Evolutionary conservation across 129 eudicot species (phyloP).

Genomic region (Scalesia atractyloides): DNA sequence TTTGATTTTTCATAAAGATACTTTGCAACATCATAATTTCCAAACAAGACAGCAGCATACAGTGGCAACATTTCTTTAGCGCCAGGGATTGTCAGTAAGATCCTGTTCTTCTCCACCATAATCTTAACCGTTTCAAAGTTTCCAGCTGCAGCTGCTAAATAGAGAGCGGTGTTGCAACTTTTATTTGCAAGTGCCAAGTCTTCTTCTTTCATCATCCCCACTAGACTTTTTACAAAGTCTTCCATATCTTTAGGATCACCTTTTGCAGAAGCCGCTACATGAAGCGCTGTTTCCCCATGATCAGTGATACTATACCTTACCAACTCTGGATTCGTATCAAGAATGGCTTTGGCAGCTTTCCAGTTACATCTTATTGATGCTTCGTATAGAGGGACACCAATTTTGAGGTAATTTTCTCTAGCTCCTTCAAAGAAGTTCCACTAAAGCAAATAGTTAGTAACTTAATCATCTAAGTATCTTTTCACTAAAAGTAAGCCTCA

Average conservation of each 20-base stretch:
- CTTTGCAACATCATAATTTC: neutral
- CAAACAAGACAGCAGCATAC: conserved; percentile 3
- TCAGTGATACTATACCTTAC: conserved; percentile 28
- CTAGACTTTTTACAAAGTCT: neutral
- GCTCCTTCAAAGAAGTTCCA: neutral
- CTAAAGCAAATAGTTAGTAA: neutral
- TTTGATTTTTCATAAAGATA: neutral
- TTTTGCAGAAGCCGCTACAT: conserved; percentile 41
- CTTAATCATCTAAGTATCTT: neutral
- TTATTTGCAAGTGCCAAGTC: neutral
- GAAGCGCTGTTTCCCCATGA: conserved; percentile 46
- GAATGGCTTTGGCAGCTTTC: conserved; percentile 37
- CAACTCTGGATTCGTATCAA: neutral
- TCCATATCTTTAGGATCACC: neutral
- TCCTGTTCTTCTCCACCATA: neutral
- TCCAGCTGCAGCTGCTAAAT: conserved; percentile 10
- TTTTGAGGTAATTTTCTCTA: conserved; percentile 4
- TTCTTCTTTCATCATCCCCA: neutral
- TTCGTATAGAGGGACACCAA: conserved; percentile 19
- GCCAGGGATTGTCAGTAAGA: conserved; percentile 1
- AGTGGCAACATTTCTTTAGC: neutral
- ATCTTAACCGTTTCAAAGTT: neutral
- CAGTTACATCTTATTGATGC: conserved; percentile 39
- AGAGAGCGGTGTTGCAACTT: neutral
- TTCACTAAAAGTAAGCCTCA: neutral